Evolutionary conservation across 2,329 filamentous ascomycete species (phyloP).

Genomic region (Neobulgaria alba): DNA sequence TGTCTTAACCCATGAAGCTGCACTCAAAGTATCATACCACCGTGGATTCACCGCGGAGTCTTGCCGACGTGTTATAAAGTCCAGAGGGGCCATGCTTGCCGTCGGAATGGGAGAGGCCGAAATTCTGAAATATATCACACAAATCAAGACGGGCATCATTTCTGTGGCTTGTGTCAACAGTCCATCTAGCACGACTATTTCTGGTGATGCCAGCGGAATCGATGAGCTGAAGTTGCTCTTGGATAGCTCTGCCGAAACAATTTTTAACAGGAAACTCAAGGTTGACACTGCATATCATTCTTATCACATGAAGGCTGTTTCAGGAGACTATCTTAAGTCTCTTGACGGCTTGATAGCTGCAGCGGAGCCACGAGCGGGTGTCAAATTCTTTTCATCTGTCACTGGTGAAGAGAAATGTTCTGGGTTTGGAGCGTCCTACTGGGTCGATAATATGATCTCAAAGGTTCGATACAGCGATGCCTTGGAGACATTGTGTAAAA

Average conservation of each 20-base stretch:
- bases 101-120: slow-evolving; percentile 28
- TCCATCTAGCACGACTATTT: slow-evolving; percentile 21
- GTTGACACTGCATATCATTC: slow-evolving; percentile 25
- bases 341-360: background rate
- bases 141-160: slow-evolving; percentile 2
- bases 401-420: background rate
- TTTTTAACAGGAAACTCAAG: slow-evolving; percentile 14
- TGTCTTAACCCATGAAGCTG: slow-evolving; percentile 25
- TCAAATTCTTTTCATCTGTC: background rate
- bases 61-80: slow-evolving; percentile 9
- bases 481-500: background rate
- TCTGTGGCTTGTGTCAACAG: slow-evolving; percentile 28
- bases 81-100: slow-evolving; percentile 41
- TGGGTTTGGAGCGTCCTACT: slow-evolving; percentile 12
- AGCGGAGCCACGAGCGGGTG: background rate
- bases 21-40: slow-evolving; percentile 38
- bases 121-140: background rate
- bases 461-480: background rate
- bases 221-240: slow-evolving; percentile 6
- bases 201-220: slow-evolving; percentile 21
- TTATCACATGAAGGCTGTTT: slow-evolving; percentile 17
- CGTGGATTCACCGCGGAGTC: slow-evolving; percentile 27
- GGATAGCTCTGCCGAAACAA: slow-evolving; percentile 6
- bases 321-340: slow-evolving; percentile 5
- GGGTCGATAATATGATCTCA: slow-evolving; percentile 32